These are phyloP conservation scores for Paragyromitra xinjiangensis DNA, from an alignment of 495 filamentous ascomycete species.

Conservation along the genomic window DNA sequence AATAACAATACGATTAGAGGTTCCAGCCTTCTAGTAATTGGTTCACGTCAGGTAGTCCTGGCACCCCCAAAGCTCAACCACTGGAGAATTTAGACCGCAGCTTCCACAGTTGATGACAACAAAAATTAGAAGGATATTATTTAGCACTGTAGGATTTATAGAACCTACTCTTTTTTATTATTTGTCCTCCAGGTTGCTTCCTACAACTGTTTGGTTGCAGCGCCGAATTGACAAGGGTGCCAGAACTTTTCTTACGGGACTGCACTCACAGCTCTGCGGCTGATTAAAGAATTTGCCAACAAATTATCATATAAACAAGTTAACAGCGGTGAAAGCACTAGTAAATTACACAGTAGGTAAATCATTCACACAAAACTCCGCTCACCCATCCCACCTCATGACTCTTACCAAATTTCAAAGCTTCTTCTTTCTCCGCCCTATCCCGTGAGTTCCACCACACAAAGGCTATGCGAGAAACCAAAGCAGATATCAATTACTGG, in stretches of 20 bases:
- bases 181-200: no score
- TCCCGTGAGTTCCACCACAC: not conserved
- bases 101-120: no score
- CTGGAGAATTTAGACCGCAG: no score
- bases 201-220: no score
- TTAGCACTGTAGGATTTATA: no score
- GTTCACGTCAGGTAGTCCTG: not conserved
- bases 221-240: no score
- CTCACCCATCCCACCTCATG: not conserved
- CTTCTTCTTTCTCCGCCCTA: not conserved
- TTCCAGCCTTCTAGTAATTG: not conserved
- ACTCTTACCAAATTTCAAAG: not conserved
- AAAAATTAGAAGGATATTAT: no score
- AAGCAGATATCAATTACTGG: slow-evolving; percentile 22
- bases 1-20: not conserved
- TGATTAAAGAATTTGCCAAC: not conserved
- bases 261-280: not conserved
- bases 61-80: no score
- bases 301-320: not conserved
- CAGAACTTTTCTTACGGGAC: no score
- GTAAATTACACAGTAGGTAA: not conserved
- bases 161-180: no score
- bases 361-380: not conserved
- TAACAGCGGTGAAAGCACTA: not conserved
- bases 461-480: slow-evolving; percentile 20